These are phyloP conservation scores for Debaryomyces tyrocola DNA, from an alignment of 805 yeast species.

Conservation along the genomic window DNA sequence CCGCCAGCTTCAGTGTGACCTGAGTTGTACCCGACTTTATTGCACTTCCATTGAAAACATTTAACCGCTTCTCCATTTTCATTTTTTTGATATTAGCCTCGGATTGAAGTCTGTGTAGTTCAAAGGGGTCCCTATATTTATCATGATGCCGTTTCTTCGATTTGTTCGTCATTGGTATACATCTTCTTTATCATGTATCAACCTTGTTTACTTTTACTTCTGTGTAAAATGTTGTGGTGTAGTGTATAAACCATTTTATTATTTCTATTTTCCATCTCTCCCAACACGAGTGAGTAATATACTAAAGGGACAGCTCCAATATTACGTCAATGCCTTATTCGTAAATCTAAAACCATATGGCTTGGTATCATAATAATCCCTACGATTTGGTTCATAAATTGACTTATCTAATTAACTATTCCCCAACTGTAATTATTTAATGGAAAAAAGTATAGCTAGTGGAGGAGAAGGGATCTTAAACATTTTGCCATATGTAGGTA, in stretches of 20 bases:
- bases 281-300: background rate
- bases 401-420: no score
- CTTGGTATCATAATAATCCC: no score
- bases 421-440: no score
- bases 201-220: background rate
- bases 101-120: conserved; percentile 4
- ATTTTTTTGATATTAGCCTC: conserved; percentile 8
- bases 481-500: background rate
- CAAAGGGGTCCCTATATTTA: conserved; percentile 8
- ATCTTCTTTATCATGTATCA: background rate
- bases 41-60: conserved; percentile 2
- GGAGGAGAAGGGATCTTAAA: no score
- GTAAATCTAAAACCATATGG: no score
- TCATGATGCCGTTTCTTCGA: background rate
- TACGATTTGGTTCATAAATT: no score
- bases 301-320: background rate
- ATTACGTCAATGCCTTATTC: background rate
- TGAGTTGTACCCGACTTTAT: background rate
- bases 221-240: background rate
- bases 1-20: background rate
- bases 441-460: no score
- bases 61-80: conserved; percentile 6
- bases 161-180: background rate
- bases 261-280: no score
- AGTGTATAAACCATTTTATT: background rate